Conservation (phyloP, 305 asterid genomes). For the Stenogyne calaminthoides region DNA sequence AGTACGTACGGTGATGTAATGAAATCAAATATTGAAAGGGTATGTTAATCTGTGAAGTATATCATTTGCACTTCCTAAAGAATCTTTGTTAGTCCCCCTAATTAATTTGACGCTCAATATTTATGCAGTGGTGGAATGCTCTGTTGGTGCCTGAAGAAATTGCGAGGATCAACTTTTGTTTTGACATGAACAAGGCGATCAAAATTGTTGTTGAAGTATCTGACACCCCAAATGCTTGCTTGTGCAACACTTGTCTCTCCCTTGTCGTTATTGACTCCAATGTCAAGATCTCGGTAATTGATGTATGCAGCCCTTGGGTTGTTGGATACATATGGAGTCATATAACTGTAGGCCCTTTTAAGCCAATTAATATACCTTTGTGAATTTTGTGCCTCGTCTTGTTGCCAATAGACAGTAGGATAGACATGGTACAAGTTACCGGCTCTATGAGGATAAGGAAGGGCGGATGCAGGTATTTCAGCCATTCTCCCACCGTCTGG, state of each 20-base stretch:
- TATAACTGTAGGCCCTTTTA: not conserved
- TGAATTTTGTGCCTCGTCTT: not conserved
- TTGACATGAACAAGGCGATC: constrained; percentile 22
- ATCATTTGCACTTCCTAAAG: too few species aligned
- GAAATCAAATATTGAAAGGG: too few species aligned
- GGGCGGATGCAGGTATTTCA: too few species aligned
- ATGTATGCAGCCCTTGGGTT: constrained; percentile 8
- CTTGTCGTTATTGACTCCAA: constrained; percentile 9
- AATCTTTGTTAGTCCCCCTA: too few species aligned
- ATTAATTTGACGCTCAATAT: too few species aligned
- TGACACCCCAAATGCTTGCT: constrained; percentile 23
- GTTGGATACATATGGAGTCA: constrained; percentile 9
- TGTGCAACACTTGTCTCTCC: not conserved
- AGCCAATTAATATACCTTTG: constrained; percentile 15
- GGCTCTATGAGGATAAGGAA: too few species aligned
- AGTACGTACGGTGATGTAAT: too few species aligned
- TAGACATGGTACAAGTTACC: too few species aligned
- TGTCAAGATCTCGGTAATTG: constrained; percentile 31
- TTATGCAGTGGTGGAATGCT: constrained; percentile 11
- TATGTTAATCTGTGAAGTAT: too few species aligned
- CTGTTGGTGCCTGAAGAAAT: constrained; percentile 26
- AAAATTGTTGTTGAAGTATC: constrained; percentile 12
- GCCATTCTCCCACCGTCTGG: too few species aligned
- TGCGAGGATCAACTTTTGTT: not conserved
- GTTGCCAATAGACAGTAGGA: too few species aligned